A percentile compares a stretch with the other conserved stretches of the same genome.
These are phyloP conservation scores for Ogataea paraovalis DNA, from an alignment of 805 yeast species.

Conservation along the genomic window DNA sequence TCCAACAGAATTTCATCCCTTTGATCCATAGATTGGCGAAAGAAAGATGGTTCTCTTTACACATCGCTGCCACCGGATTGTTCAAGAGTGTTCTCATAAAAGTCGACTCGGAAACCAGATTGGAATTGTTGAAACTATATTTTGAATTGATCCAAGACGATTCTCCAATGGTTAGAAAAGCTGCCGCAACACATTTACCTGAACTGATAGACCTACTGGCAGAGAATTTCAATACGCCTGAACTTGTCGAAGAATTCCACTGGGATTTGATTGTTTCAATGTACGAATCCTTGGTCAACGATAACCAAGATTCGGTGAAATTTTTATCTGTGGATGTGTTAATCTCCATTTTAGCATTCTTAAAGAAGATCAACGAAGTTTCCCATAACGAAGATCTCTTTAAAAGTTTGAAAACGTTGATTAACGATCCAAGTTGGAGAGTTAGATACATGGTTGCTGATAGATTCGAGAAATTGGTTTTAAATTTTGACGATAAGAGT, in stretches of 20 bases:
- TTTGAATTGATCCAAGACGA: slow-evolving; percentile 78
- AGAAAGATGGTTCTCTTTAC: slow-evolving; percentile 92
- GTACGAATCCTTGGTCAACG: slow-evolving; percentile 74
- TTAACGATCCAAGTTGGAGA: slow-evolving; percentile 93
- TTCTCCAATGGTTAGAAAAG: slow-evolving; percentile 96
- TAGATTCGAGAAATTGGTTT: slow-evolving; percentile 71
- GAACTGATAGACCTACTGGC: slow-evolving; percentile 56
- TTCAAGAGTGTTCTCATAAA: slow-evolving; percentile 65
- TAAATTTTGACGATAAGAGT: slow-evolving; percentile 54
- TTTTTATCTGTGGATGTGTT: slow-evolving; percentile 84
- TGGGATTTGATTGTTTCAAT: slow-evolving; percentile 77
- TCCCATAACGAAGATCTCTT: slow-evolving; percentile 62
- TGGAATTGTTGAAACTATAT: slow-evolving; percentile 62
- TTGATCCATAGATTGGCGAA: slow-evolving; percentile 72
- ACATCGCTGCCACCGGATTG: slow-evolving; percentile 88
- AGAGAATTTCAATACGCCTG: slow-evolving; percentile 29
- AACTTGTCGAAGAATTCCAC: slow-evolving; percentile 52
- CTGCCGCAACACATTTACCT: slow-evolving; percentile 87
- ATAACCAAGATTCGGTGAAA: slow-evolving; percentile 93
- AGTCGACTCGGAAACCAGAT: slow-evolving; percentile 52
- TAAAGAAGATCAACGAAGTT: slow-evolving; percentile 52
- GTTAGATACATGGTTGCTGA: slow-evolving; percentile 99
- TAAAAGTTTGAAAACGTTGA: slow-evolving; percentile 62
- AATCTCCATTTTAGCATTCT: slow-evolving; percentile 71
- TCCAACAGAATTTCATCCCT: slow-evolving; percentile 65